Evolutionary conservation across 163 green algal genomes (phyloP), one percentile per base, ranked within the genome.

Genomic region (Chlorella variabilis): DNA sequence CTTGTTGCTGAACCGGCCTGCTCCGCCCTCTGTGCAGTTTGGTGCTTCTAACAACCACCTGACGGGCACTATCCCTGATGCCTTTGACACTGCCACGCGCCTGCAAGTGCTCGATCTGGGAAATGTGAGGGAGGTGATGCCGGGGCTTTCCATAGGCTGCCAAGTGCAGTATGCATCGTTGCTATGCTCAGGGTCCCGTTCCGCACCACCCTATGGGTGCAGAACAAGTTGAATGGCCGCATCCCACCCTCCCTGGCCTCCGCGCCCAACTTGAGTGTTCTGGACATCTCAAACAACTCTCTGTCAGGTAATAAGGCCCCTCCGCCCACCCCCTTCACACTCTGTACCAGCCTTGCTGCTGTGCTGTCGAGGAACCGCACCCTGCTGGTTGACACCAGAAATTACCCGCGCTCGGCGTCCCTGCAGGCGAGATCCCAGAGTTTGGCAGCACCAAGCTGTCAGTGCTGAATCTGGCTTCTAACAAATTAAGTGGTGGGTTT

Each of bases 81-180:
- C 65, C 20, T 71, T 71, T 71, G 65, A 34, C 65, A 71, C 65
- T 18, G 38, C 65, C 65, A 51, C 65, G 6, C 65, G 65, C 65
- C 65, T 73, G 23, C 65, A 73, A 51, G 36, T 73, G 65, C 65
- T 73, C 3, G 41, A 38, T 27, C 65, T 73, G 25, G 27, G 36
- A 36, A 33, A 51, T 17, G 65, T 73, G 38, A 48, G 65, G 27
- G 8, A 20, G 59, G 9, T 8, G 58, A 15, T 54, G 45, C 45
- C 11, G 45, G 11, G 45, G n/a, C n/a, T n/a, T n/a, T n/a, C n/a
- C n/a, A n/a, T n/a, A n/a, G n/a, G n/a, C n/a, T n/a, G n/a, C n/a
- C n/a, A n/a, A n/a, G n/a, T 54, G 45, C 45, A 23, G 45, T 54
- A 11, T 54, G 45, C 15, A 15, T 54, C 11, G 45, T 54, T 54